These are phyloP conservation scores for Fragaria nilgerrensis DNA, from an alignment of 306 rosid genomes.

Conservation along the genomic window DNA sequence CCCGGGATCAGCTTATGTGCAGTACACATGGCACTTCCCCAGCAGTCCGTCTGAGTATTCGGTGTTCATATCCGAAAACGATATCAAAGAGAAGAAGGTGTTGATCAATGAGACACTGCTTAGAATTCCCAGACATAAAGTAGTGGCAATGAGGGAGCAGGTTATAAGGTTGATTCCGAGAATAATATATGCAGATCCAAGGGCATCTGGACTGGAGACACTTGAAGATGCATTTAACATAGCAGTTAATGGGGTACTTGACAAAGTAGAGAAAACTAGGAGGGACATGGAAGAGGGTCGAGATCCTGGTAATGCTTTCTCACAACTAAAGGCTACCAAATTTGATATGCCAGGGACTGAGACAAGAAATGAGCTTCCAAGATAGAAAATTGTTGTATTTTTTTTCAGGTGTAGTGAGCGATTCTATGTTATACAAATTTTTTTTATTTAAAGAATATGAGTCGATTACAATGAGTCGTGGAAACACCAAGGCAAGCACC, in stretches of 20 bases:
- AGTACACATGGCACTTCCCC: slow-evolving; percentile 60
- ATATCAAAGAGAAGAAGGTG: slow-evolving; percentile 27
- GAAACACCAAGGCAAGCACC: no score
- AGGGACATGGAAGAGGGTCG: slow-evolving; percentile 16
- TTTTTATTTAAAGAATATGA: no score
- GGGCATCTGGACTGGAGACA: slow-evolving; percentile 19
- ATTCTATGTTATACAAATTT: no score
- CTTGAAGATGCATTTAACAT: slow-evolving; percentile 57
- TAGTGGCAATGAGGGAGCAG: slow-evolving; percentile 41
- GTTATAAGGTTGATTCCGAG: slow-evolving; percentile 50
- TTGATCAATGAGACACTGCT: slow-evolving; percentile 35
- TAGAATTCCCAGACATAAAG: slow-evolving; percentile 21
- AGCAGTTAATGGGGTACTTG: slow-evolving; percentile 48
- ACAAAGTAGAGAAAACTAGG: slow-evolving; percentile 36
- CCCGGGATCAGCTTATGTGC: slow-evolving; percentile 48
- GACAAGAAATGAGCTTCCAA: not conserved
- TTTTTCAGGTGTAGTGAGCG: no score
- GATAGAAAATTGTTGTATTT: not conserved
- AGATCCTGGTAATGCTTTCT: slow-evolving; percentile 3
- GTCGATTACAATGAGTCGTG: no score
- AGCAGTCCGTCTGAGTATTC: slow-evolving; percentile 33
- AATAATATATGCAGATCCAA: slow-evolving; percentile 42
- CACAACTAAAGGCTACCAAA: not conserved
- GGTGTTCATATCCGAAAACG: slow-evolving; percentile 29
- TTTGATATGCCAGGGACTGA: not conserved